Base-by-base conservation (phyloP, 2,329 filamentous ascomycete genomes). In the Geosmithia flava region DNA sequence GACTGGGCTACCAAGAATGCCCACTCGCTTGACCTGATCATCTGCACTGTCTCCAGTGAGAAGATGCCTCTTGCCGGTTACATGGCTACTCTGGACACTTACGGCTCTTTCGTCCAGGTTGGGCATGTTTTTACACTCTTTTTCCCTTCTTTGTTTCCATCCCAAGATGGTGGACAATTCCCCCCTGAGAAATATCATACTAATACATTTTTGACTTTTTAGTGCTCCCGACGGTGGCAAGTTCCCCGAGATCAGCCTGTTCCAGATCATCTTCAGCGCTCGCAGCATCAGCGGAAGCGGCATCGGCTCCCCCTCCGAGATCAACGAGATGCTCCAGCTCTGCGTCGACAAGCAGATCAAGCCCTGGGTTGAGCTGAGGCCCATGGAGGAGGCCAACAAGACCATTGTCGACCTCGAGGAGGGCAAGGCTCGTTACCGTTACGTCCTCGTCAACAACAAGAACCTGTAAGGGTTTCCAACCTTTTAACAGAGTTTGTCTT, bases 11-110 rank as follows among this genome's bases (percentile, higher is more conserved):
- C 64, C 53, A 73, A 71, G 52, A 67, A 81, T 53, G 64, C 64
- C 23, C 61, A 66, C 19, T 67, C 66, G 3, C 67, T 82, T 48
- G 77, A 82, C 56, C 59, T 83, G 11, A 79, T 82, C 56, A 63
- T 83, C 50, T 75, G 65, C 48, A 82, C 79, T 1, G 72, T 80
- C 15, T 76, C 74, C 2, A 59, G 55, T 39, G 48, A 53, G 13
- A 54, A 61, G 44, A 81, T 86, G 76, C 81, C 82, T 1, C 59
- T 86, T 27, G 61, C 65, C 46, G 65, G 75, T 44, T 87, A 86
- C 61, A 27, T 49, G n/a, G 7, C 13, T 11, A n/a, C 46, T 15
- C 33, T 49, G 16, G 30, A 42, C 16, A 37, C 40, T 16, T 39
- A 44, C 19, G 44, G 44, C 23, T n/a, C 15, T 15, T 43, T 46